Conservation (phyloP, 805 yeast species). For the Candida stauntonica region DNA sequence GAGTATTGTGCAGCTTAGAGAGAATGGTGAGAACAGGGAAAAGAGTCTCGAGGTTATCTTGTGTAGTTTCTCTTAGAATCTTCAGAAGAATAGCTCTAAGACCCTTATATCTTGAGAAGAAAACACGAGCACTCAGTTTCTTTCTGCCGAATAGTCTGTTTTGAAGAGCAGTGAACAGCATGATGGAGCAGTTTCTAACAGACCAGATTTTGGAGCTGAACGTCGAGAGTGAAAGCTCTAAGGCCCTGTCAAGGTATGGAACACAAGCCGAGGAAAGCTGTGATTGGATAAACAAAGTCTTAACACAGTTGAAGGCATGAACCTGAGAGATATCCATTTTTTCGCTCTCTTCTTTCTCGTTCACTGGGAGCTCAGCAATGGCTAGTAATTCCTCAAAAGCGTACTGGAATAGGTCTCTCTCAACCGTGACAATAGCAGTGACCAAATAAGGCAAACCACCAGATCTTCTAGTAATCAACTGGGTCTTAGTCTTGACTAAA, state of each 20-base stretch:
- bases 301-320: conserved; percentile 85
- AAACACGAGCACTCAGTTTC: conserved; percentile 53
- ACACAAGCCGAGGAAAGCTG: conserved; percentile 51
- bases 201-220: conserved; percentile 78
- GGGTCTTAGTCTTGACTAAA: conserved; percentile 51
- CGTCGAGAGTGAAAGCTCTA: conserved; percentile 55
- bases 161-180: conserved; percentile 85
- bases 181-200: conserved; percentile 84
- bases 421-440: conserved; percentile 59
- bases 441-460: conserved; percentile 87
- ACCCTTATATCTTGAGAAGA: conserved; percentile 62
- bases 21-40: conserved; percentile 75
- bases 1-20: conserved; percentile 59
- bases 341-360: conserved; percentile 41
- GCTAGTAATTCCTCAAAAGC: conserved; percentile 49
- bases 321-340: conserved; percentile 84
- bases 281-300: conserved; percentile 69
- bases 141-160: conserved; percentile 72
- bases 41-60: conserved; percentile 48
- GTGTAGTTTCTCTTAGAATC: conserved; percentile 34
- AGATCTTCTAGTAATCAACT: conserved; percentile 80
- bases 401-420: conserved; percentile 37
- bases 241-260: conserved; percentile 49
- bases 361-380: conserved; percentile 51
- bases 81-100: conserved; percentile 46